Evolutionary conservation across 108 stramenopile species (phyloP).

Genomic region (Stephanodiscus triporus): DNA sequence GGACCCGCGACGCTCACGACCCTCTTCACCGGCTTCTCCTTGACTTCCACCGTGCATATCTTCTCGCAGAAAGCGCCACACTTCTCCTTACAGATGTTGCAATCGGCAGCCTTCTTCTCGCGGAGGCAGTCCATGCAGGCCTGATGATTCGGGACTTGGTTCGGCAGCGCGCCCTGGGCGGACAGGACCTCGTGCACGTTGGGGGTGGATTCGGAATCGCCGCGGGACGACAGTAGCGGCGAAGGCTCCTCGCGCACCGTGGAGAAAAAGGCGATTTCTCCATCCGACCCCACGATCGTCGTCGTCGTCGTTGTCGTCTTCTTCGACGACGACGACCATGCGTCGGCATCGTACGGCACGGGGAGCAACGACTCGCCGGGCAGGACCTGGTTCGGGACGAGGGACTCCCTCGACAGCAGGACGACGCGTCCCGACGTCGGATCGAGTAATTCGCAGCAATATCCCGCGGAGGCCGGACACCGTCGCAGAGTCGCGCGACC

Average conservation of each 20-base stretch:
- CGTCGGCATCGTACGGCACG: constrained; percentile 51
- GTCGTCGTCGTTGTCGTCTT: not conserved
- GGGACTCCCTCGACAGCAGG: constrained; percentile 55
- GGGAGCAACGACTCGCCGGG: constrained; percentile 48
- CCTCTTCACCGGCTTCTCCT: constrained; percentile 68
- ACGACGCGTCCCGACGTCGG: constrained; percentile 44
- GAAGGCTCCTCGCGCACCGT: constrained; percentile 53
- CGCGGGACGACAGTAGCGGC: constrained; percentile 15
- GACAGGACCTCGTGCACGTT: constrained; percentile 49
- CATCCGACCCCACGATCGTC: not conserved
- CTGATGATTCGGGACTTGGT: constrained; percentile 47
- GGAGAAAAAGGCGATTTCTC: constrained; percentile 71
- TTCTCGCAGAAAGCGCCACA: constrained; percentile 78
- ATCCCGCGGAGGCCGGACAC: constrained; percentile 51
- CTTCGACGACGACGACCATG: constrained; percentile 28
- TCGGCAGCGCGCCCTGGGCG: constrained; percentile 35
- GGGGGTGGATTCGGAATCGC: constrained; percentile 36
- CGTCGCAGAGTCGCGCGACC: constrained; percentile 15
- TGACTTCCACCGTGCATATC: constrained; percentile 60
- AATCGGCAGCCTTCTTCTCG: constrained; percentile 67
- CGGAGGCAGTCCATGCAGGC: constrained; percentile 68
- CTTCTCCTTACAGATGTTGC: constrained; percentile 44
- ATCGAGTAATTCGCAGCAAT: constrained; percentile 77
- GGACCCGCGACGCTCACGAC: constrained; percentile 48
- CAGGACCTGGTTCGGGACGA: constrained; percentile 72